These are phyloP conservation scores for Botryotinia calthae DNA, from an alignment of 2,329 filamentous ascomycete genomes.

Conservation along the genomic window DNA sequence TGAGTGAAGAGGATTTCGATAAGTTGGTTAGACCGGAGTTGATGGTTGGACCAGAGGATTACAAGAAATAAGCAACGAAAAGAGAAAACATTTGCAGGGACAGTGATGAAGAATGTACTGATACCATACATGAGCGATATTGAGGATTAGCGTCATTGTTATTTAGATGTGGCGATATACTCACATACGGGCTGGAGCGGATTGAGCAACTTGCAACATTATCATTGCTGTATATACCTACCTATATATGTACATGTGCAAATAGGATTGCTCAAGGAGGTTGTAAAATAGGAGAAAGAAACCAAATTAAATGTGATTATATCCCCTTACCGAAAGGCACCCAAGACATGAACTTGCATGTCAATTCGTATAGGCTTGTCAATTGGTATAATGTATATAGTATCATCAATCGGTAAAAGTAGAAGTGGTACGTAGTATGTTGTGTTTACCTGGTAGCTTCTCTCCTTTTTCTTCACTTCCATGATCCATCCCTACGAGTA, in stretches of 20 bases:
- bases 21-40: constrained; percentile 86
- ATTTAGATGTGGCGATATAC: not conserved
- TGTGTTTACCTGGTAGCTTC: not conserved
- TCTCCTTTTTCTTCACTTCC: not conserved
- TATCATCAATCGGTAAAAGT: not conserved
- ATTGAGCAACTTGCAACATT: not conserved
- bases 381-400: not conserved
- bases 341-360: not conserved
- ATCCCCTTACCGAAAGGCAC: not conserved
- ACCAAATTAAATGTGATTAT: not conserved
- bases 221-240: not conserved
- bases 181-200: not conserved
- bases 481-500: not conserved
- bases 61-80: constrained; percentile 42
- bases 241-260: not conserved
- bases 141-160: constrained; percentile 2
- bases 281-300: not conserved
- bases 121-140: constrained; percentile 9
- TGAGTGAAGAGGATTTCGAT: constrained; percentile 89
- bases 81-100: constrained; percentile 22
- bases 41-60: constrained; percentile 83
- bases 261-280: not conserved
- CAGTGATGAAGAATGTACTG: not conserved
- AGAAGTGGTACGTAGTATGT: not conserved
- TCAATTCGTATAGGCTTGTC: not conserved